A percentile compares a stretch with the other conserved stretches of the same genome.
phyloP scores from a whole-genome alignment of 2,329 filamentous ascomycete genomes.

The Knufia petricola region DNA sequence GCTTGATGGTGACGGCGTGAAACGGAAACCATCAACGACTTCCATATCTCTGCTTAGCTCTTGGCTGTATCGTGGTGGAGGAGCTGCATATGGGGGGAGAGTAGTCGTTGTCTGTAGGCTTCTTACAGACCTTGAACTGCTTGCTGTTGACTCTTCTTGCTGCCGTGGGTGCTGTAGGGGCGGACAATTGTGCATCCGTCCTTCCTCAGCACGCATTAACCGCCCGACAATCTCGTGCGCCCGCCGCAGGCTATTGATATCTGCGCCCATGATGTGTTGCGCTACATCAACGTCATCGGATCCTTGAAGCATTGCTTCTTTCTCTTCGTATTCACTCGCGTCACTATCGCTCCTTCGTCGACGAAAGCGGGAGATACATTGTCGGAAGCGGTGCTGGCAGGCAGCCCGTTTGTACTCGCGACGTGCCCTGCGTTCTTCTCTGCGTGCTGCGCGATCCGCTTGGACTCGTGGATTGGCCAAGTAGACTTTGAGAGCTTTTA shows the following conservation, averaged over 20 bases:
- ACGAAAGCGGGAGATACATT: slow-evolving; percentile 39
- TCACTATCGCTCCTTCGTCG: slow-evolving; percentile 9
- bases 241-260: slow-evolving; percentile 32
- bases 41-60: slow-evolving; percentile 29
- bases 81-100: slow-evolving; percentile 21
- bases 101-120: slow-evolving; percentile 9
- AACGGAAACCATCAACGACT: slow-evolving; percentile 37
- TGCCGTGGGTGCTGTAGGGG: slow-evolving; percentile 5
- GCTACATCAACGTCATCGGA: slow-evolving; percentile 3
- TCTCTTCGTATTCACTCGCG: slow-evolving; percentile 42
- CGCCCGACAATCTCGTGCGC: slow-evolving; percentile 45
- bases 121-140: slow-evolving; percentile 12
- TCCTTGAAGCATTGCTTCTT: slow-evolving; percentile 27
- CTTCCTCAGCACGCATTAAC: slow-evolving; percentile 35
- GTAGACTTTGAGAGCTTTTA: slow-evolving; percentile 4
- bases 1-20: slow-evolving; percentile 26
- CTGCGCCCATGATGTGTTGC: slow-evolving; percentile 10
- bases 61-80: slow-evolving; percentile 35
- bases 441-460: slow-evolving; percentile 43
- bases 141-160: slow-evolving; percentile 17
- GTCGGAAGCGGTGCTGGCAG: slow-evolving; percentile 40
- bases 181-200: slow-evolving; percentile 16
- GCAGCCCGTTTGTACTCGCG: slow-evolving; percentile 46
- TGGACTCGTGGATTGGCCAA: slow-evolving; percentile 22
- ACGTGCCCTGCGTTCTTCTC: slow-evolving; percentile 45